Conservation (phyloP, 805 yeast genomes). For the Myxozyma lipomycoides region DNA sequence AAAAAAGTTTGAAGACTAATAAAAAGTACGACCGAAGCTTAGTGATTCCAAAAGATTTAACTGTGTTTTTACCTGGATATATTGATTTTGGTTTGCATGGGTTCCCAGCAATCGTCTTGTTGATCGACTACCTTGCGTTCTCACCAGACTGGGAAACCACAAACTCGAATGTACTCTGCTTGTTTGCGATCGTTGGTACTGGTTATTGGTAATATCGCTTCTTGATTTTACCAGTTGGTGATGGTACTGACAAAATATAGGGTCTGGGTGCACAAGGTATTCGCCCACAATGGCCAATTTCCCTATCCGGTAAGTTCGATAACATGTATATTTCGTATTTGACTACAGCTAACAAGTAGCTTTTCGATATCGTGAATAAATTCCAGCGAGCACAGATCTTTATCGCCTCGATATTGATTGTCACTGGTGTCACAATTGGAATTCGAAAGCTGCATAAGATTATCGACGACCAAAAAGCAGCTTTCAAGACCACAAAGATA, state of each 20-base stretch:
- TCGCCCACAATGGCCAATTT: slow-evolving; percentile 10
- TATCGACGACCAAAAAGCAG: not conserved
- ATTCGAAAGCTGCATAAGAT: slow-evolving; percentile 7
- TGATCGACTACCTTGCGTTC: slow-evolving; percentile 16
- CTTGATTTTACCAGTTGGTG: not conserved
- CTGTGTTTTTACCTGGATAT: slow-evolving; percentile 6
- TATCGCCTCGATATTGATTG: slow-evolving; percentile 6
- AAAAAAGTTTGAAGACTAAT: not conserved
- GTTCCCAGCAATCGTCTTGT: slow-evolving; percentile 18
- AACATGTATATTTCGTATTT: not conserved
- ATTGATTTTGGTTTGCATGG: slow-evolving; percentile 23
- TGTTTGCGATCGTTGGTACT: slow-evolving; percentile 8
- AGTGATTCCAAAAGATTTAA: slow-evolving; percentile 12
- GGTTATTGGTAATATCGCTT: slow-evolving; percentile 19
- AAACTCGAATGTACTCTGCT: not conserved
- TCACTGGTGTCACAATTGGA: slow-evolving; percentile 1
- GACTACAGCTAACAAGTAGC: not conserved
- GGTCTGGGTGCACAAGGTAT: slow-evolving; percentile 22
- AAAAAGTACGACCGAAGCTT: slow-evolving; percentile 7
- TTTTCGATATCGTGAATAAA: slow-evolving; percentile 6
- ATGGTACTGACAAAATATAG: slow-evolving; percentile 2
- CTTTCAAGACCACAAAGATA: not conserved
- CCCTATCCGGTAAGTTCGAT: slow-evolving; percentile 18
- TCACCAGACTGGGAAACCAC: slow-evolving; percentile 11
- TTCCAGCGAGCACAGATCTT: slow-evolving; percentile 14